These are phyloP conservation scores for Wickerhamiella brachini DNA, from an alignment of 805 yeast genomes.

Conservation along the genomic window DNA sequence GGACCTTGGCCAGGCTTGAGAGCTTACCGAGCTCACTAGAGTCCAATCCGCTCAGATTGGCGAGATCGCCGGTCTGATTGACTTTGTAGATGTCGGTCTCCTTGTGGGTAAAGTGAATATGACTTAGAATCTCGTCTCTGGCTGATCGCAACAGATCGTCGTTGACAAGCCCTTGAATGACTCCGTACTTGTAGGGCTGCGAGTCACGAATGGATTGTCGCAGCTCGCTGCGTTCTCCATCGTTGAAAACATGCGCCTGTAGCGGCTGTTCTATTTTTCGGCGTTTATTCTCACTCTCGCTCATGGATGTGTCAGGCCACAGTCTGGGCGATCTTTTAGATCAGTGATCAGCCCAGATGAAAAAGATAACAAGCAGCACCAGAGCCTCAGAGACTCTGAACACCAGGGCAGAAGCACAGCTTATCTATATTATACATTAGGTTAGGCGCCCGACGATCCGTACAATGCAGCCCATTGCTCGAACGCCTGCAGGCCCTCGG, in stretches of 20 bases:
- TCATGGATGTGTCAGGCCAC: not conserved
- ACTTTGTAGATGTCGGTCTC: conserved; percentile 97
- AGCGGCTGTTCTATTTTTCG: conserved; percentile 2
- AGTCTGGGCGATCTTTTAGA: too few relatives aligned
- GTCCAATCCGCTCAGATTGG: conserved; percentile 77
- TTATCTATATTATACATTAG: not conserved
- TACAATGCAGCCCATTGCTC: conserved; percentile 80
- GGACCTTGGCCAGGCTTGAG: conserved; percentile 59
- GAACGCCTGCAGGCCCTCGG: conserved; percentile 62
- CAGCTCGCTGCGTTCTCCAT: conserved; percentile 8
- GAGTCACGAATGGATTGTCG: conserved; percentile 33
- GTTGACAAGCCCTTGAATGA: conserved; percentile 56
- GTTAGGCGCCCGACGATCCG: conserved; percentile 76
- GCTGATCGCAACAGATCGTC: conserved; percentile 68
- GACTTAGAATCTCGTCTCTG: conserved; percentile 65
- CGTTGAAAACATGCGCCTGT: conserved; percentile 6
- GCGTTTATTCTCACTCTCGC: not conserved
- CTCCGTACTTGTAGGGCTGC: conserved; percentile 84
- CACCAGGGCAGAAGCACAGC: not conserved
- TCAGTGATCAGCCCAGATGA: too few relatives aligned
- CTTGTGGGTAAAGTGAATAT: conserved; percentile 82
- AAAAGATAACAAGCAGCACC: too few relatives aligned
- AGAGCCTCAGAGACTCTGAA: too few relatives aligned
- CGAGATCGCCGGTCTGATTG: conserved; percentile 71
- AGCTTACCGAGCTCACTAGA: conserved; percentile 58